A percentile compares a stretch with the other conserved stretches of the same genome.
Conservation (phyloP, 1,284 basidiomycete genomes). For the Porodaedalea pini region DNA sequence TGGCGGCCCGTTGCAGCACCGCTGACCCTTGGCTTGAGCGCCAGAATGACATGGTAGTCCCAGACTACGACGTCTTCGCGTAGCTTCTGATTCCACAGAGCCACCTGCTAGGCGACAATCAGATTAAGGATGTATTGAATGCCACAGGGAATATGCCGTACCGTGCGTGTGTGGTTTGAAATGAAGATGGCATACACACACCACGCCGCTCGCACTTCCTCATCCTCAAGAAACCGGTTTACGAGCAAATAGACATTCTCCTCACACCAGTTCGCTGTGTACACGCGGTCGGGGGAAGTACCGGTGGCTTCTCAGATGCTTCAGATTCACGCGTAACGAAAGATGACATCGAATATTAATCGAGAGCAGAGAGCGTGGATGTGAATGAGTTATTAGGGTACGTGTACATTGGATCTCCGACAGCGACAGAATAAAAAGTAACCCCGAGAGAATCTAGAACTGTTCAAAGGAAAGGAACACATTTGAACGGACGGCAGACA, state of each 20-base stretch:
- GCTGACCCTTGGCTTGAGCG: constrained; percentile 31
- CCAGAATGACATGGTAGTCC: constrained; percentile 74
- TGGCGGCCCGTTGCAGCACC: not conserved
- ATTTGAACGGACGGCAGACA: not conserved
- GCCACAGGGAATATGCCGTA: constrained; percentile 29
- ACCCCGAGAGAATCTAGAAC: not conserved
- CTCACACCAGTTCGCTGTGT: constrained; percentile 56
- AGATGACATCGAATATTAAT: constrained; percentile 4
- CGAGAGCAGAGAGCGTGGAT: not conserved
- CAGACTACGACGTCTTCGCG: constrained; percentile 50
- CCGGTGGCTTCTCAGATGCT: constrained; percentile 26
- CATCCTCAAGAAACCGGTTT: constrained; percentile 37
- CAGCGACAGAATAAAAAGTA: not conserved
- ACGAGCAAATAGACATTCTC: constrained; percentile 68
- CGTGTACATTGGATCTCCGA: constrained; percentile 16
- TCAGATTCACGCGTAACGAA: not conserved
- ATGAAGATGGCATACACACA: constrained; percentile 59
- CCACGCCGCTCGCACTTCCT: constrained; percentile 37
- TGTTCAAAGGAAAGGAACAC: not conserved
- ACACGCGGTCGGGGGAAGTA: constrained; percentile 30
- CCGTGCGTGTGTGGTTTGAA: constrained; percentile 57
- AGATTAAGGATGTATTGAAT: not conserved
- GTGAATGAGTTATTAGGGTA: not conserved
- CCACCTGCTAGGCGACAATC: constrained; percentile 44
- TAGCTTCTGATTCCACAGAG: constrained; percentile 60